Conservation (phyloP, 2,329 filamentous ascomycete species). For the Sodiomyces alkalinus region DNA sequence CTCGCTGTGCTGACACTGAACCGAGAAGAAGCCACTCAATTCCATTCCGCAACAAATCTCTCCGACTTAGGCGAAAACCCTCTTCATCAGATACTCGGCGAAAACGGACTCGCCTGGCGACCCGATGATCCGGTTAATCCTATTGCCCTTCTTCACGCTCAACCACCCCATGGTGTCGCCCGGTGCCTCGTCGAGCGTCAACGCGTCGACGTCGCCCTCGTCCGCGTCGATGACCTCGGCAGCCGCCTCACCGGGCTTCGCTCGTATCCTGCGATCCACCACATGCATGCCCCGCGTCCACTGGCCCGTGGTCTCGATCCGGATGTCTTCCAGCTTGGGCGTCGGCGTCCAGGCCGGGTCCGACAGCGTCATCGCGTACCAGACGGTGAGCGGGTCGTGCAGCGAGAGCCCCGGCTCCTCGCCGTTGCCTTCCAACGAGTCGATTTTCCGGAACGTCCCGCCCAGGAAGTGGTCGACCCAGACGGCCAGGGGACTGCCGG, state of each 20-base stretch:
- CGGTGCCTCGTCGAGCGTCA: conserved; percentile 34
- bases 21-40: background rate
- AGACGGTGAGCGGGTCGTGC: conserved; percentile 66
- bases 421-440: conserved; percentile 42
- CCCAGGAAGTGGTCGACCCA: conserved; percentile 61
- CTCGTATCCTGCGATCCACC: conserved; percentile 53
- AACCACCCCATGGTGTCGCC: conserved; percentile 69
- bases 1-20: too few species aligned
- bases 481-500: conserved; percentile 55
- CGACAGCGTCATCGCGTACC: conserved; percentile 55
- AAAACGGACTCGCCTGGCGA: conserved; percentile 56
- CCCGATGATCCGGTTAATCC: conserved; percentile 56
- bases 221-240: conserved; percentile 11
- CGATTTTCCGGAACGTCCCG: conserved; percentile 56
- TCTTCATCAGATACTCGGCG: conserved; percentile 48
- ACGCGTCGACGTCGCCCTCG: conserved; percentile 19
- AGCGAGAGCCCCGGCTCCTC: conserved; percentile 47
- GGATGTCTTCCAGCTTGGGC: conserved; percentile 58
- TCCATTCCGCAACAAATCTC: conserved; percentile 1
- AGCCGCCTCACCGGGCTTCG: conserved; percentile 30
- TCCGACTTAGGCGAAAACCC: conserved; percentile 46
- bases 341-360: conserved; percentile 43
- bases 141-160: conserved; percentile 58
- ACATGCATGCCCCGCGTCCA: conserved; percentile 92
- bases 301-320: conserved; percentile 79